Evolutionary conservation across 164 flowering plant species (phyloP), one percentile per base, ranked within the genome.

Genomic region (Hamamelis virginiana): DNA sequence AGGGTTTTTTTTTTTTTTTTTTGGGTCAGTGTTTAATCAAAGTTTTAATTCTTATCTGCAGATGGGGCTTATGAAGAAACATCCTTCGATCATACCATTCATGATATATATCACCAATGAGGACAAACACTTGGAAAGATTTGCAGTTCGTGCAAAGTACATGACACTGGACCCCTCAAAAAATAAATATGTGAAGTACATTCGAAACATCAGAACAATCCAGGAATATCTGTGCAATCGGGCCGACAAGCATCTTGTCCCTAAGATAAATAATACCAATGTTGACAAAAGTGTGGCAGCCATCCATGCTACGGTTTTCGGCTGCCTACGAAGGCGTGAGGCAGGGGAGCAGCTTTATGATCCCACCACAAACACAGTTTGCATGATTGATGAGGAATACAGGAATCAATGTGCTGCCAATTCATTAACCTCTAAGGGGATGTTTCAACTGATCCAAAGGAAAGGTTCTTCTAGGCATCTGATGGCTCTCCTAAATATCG

Each of bases 1-100:
- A n/a, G n/a, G n/a, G n/a, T n/a, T n/a, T n/a, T n/a, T n/a, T n/a
- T n/a, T n/a, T n/a, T 45, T 21, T 12, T 41, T 59, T 10, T 28
- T 60, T 45, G 18, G 9, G 46, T 10, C n/a, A 21, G 47, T 8
- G 6, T 14, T 25, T 15, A 44, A 21, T 64, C 46, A 44, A 11
- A 22, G 12, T 1, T 26, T 74, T 47, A 64, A 43, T 41, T 66
- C 33, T 77, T 28, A 11, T 65, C 23, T 67, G 60, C 72, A 91
- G 97, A 87, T 90, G 96, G 97, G 97, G 63, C 91, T 90, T 26
- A 92, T 92, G 97, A 92, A 86, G 80, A 92, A 92, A 71, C 97
- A 92, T 72, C 95, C 94, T 57, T 90, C 97, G 57, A 88, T 89
- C 51, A 78, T 90, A 76, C 97, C 97, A 16, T 92, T 92, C 77